Evolutionary conservation across 805 yeast genomes (phyloP), one percentile per base, ranked within the genome.

Genomic region (Jamesozyma spencerorum): DNA sequence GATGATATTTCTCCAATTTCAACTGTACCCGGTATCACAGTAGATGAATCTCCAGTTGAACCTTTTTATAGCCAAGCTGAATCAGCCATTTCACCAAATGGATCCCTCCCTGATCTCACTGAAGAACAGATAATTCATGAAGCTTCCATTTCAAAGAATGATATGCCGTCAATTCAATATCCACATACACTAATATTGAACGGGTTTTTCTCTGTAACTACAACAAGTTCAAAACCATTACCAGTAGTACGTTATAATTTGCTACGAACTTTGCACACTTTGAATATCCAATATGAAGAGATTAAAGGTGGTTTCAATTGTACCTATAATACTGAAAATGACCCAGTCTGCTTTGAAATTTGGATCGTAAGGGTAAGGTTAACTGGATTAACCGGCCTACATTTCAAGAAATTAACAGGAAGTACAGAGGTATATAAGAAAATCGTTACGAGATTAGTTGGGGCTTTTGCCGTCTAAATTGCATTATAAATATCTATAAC

Each of bases 221-320:
- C 95, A 2, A 88, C 97, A 0, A 86, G 96, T 2, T 85, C 95
- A 5, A 86, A 85, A 53, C 90, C 95, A 13, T 69, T 88, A 41
- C 87, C 94, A 10, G 82, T 85, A 45, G 87, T 88, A 41, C 74
- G 97, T 39, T 78, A 82, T 55, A 87, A 83, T 57, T 78, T 88
- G 29, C 83, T 88, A 24, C 72, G 77, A 14, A 88, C 82, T 2
- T 70, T 88, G 57, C 76, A 77, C 13, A 75, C 75, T 47, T 68
- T 84, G 52, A 85, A 84, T 19, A 92, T 90, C 34, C 74, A 77
- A 43, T 88, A 72, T 59, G 80, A 79, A 46, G 97, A 88, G 62
- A 94, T 88, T n/a, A 82, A 82, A 55, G 97, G 97, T 41, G 97
- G 97, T 0, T 88, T 90, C 59, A 74, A 85, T 18, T 88, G 97